A percentile compares a stretch with the other conserved stretches of the same genome.
Evolutionary conservation across 1,284 basidiomycete genomes (phyloP).

Genomic region (Coniferiporia sulphurascens): DNA sequence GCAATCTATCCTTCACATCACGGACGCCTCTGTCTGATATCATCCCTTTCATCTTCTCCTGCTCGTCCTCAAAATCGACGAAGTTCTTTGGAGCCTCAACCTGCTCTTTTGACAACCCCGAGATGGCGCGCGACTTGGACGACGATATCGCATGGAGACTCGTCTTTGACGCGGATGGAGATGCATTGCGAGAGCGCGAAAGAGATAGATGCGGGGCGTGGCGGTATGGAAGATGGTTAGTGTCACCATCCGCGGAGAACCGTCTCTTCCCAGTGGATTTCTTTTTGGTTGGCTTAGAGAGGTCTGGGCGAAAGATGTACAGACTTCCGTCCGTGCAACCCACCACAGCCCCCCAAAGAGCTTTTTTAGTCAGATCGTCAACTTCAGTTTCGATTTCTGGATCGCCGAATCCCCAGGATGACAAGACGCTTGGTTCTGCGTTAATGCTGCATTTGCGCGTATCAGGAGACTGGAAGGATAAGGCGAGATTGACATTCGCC

Average conservation of each 20-base stretch:
- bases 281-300: background rate
- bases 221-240: background rate
- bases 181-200: slow-evolving; percentile 16
- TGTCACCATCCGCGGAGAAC: background rate
- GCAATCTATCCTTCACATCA: slow-evolving; percentile 32
- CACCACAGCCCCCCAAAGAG: slow-evolving; percentile 13
- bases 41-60: slow-evolving; percentile 66
- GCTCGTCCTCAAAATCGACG: slow-evolving; percentile 75
- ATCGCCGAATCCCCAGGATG: slow-evolving; percentile 9
- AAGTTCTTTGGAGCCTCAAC: slow-evolving; percentile 70
- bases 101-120: slow-evolving; percentile 59
- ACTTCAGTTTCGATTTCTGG: background rate
- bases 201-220: slow-evolving; percentile 7
- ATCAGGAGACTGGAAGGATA: slow-evolving; percentile 7
- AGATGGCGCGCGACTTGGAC: slow-evolving; percentile 48
- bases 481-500: background rate
- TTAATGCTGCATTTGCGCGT: background rate
- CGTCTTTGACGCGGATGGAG: slow-evolving; percentile 13
- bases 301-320: slow-evolving; percentile 8
- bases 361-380: slow-evolving; percentile 3
- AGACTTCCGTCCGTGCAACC: slow-evolving; percentile 14
- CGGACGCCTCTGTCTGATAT: slow-evolving; percentile 48
- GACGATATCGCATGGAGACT: slow-evolving; percentile 11
- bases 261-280: background rate
- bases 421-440: background rate